Percentiles rank a stretch among this genome's conserved stretches.
Evolutionary conservation across 441 rosid species (phyloP).

Genomic region (Jatropha podagrica): DNA sequence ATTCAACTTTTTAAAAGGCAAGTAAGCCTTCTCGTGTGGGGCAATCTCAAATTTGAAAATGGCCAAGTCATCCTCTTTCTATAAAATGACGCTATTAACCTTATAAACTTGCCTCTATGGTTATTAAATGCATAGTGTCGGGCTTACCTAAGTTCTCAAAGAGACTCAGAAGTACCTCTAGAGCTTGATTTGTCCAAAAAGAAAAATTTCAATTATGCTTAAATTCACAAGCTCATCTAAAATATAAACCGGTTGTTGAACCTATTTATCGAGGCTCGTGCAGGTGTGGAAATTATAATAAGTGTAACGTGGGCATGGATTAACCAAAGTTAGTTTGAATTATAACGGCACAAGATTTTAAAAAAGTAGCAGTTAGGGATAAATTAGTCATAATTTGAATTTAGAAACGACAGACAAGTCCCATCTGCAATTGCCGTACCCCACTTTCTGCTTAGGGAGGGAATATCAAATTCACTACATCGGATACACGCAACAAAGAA

Average conservation of each 20-base stretch:
- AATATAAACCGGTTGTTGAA: too few species aligned
- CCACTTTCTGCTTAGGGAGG: not conserved
- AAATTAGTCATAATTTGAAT: slow-evolving; percentile 19
- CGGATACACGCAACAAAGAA: slow-evolving; percentile 6
- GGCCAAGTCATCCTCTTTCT: slow-evolving; percentile 16
- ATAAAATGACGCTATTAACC: slow-evolving; percentile 2
- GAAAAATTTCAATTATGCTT: too few species aligned
- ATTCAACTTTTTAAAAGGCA: slow-evolving; percentile 34
- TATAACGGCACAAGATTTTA: not conserved
- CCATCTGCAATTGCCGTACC: slow-evolving; percentile 9
- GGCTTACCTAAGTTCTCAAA: too few species aligned
- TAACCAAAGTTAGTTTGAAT: not conserved
- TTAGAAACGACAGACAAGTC: slow-evolving; percentile 18
- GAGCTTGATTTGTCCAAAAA: too few species aligned
- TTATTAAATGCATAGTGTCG: too few species aligned
- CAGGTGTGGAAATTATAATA: not conserved
- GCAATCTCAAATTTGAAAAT: slow-evolving; percentile 6
- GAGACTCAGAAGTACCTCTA: too few species aligned
- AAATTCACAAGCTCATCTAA: too few species aligned
- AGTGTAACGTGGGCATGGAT: not conserved
- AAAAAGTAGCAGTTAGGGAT: slow-evolving; percentile 16
- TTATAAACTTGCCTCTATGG: not conserved
- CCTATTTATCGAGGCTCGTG: not conserved
- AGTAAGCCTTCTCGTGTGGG: slow-evolving; percentile 31
- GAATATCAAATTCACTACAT: not conserved